Conservation (phyloP, 2,329 filamentous ascomycete species). For the Phialophora verrucosa region DNA sequence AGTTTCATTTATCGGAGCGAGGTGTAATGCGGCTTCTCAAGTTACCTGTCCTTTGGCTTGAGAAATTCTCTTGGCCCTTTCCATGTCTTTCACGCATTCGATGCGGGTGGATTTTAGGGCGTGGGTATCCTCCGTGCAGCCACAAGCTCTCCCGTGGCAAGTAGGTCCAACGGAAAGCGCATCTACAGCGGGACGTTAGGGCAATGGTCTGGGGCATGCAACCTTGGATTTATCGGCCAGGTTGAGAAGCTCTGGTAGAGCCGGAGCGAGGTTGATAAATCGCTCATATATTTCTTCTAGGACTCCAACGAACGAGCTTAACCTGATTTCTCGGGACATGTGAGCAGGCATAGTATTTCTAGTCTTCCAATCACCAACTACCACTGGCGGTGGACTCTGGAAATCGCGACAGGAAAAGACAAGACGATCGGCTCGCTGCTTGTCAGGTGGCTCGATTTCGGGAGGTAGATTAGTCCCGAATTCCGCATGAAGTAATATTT, state of each 20-base stretch:
- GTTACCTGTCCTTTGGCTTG: background rate
- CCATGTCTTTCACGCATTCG: background rate
- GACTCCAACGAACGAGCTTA: conserved; percentile 14
- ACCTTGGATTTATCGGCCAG: background rate
- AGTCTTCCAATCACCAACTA: background rate
- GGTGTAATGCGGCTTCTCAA: conserved; percentile 17
- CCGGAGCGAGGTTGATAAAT: conserved; percentile 26
- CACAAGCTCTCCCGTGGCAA: background rate
- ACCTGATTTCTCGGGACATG: background rate
- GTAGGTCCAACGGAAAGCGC: background rate
- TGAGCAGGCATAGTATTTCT: conserved; percentile 7
- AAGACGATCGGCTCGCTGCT: background rate
- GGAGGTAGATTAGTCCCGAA: background rate
- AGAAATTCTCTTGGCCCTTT: conserved; percentile 1
- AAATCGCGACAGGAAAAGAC: background rate
- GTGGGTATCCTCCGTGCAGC: conserved; percentile 2
- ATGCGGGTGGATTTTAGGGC: background rate
- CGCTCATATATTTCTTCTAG: conserved; percentile 26
- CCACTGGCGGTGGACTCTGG: background rate
- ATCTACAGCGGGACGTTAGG: conserved; percentile 1
- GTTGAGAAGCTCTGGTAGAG: conserved; percentile 1
- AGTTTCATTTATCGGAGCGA: conserved; percentile 17
- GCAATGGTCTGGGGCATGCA: conserved; percentile 1
- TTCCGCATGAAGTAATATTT: background rate
- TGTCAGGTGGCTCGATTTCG: background rate